Base-by-base conservation (phyloP, 2,329 filamentous ascomycete species). In the Penicillium sp. region DNA sequence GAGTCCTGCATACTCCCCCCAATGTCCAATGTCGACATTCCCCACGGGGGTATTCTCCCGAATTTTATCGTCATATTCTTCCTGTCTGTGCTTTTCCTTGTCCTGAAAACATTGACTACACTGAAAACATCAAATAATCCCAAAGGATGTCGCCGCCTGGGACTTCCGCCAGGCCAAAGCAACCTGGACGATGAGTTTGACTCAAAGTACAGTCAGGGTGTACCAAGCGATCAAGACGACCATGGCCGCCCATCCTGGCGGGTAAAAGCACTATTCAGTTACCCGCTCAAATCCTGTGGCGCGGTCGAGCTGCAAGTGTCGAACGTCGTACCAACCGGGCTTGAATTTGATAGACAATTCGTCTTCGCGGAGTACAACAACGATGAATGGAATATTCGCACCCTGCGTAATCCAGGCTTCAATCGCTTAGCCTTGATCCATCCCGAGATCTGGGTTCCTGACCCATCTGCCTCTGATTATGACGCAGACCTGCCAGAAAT, bases 291-390 rank as follows among this genome's bases (percentile, higher is more conserved):
- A 76, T 90, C 89, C 55, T 96, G 91, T 71, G 79, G 78, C 54
- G 89, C 88, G 29, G 85, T 96, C 53, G 90, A 94, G 74, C 74
- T 96, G 45, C 76, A 82, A 50, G 76, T 81, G 58, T 84, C 83
- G 57, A 82, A 84, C 52, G 81, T 94, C 16, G 74, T 90, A 44
- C 77, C 84, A 6, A 84, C 84, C 2, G 91, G 92, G 2, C 79
- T 96, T 55, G 83, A 88, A 69, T 89, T 88, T 72, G 92, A 97
- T 74, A 85, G 91, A 6, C 83, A 93, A 63, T 96, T 92, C 77
- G 88, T 85, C 46, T 90, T 97, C 69, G 91, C 89, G 2, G 88
- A 92, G 72, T 71, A 79, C 39, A 70, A 77, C 35, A 73, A 73
- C 5, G 71, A 72, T 8, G 51, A 53, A 46, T 78, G 76, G 75